Base-by-base conservation (phyloP, 2,329 filamentous ascomycete species). In the Fusarium anthophilum region DNA sequence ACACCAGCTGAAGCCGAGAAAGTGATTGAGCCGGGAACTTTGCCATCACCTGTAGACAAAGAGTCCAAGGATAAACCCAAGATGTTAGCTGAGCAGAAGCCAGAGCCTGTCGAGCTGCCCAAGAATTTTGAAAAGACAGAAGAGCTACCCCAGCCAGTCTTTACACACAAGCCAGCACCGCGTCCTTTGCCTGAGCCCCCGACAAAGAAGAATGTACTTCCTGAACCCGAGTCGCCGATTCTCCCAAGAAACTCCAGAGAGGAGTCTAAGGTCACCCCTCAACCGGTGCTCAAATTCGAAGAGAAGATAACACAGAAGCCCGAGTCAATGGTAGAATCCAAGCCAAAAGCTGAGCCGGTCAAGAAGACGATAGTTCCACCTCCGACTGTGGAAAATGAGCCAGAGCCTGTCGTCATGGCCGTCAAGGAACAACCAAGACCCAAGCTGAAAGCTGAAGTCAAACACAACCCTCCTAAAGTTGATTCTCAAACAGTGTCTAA, bases 381-480 rank as follows among this genome's bases (percentile, higher is more conserved):
- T n/a, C 45, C 53, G 3, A 60, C 66, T 2, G 66, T 70, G 13
- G 59, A 66, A 48, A 53, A 70, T 41, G 67, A 70, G 12, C 37
- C 53, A 20, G 30, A 54, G 24, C 6, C 39, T 32, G 18, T 12
- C 10, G 15, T 20, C n/a, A 35, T 56, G 22, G 22, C 35, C n/a
- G 17, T 24, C 9, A 26, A 61, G 24, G 57, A 47, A 11, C 47
- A 47, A 8, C 5, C 41, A 12, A 65, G 22, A 20, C 5, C 17
- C 6, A 37, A 47, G 11, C 13, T 8, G 4, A 45, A 39, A 26
- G 38, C 8, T 8, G 51, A 47, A 37, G 4, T 18, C 30, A 37
- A 37, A 26, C 55, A 48, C 3, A 28, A 2, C 5, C 11, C 15
- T 3, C 55, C n/a, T 13, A 24, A 57, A 44, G 35, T 20, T 8